Base-by-base conservation (phyloP, 2,329 filamentous ascomycete genomes). In the Sporothrix variecibatus region DNA sequence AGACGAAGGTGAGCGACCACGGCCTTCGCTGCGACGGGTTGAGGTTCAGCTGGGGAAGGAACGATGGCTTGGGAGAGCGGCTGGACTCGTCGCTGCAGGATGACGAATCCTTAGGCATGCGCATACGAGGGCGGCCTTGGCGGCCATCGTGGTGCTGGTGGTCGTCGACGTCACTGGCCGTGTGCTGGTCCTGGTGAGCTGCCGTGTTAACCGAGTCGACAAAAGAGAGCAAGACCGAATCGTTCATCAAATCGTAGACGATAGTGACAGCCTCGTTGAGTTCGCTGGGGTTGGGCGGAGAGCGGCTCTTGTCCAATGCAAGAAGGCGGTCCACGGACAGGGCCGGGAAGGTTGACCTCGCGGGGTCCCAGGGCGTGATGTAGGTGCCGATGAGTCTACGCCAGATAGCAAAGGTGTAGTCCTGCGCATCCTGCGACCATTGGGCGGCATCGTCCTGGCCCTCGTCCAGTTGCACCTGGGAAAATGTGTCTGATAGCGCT, bases 201-300 rank as follows among this genome's bases (percentile, higher is more conserved):
- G 60, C 43, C 12, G 67, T 60, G 43, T 49, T 69, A 40, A 88
- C 83, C 0, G 87, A 88, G 76, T 97, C 95, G 72, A 98, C 87
- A 80, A 98, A 99, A 0, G 95, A 95, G 0, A 97, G 91, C 71
- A 98, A 86, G 0, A 98, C 93, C 3, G 95, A 98, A 81, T 98
- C 96, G 79, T 97, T 97, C 95, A 99, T 98, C 73, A 99, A 86
- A 78, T 98, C 96, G 81, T 95, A 95, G 56, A 98, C 93, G 75
- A 97, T 97, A 76, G 89, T 88, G 31, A 97, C 93, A 26, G 96
- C 94, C 70, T 93, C 89, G 75, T 97, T 92, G 20, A 99, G 86
- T 72, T 91, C 89, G 56, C 91, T 89, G 0, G 96, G 95, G 74
- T 90, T 84, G 5, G 92, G 92, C 7, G 95, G 94, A 0, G 86